These are phyloP conservation scores for Boeremia lycopersici DNA, from an alignment of 2,329 filamentous ascomycete species.

Conservation along the genomic window DNA sequence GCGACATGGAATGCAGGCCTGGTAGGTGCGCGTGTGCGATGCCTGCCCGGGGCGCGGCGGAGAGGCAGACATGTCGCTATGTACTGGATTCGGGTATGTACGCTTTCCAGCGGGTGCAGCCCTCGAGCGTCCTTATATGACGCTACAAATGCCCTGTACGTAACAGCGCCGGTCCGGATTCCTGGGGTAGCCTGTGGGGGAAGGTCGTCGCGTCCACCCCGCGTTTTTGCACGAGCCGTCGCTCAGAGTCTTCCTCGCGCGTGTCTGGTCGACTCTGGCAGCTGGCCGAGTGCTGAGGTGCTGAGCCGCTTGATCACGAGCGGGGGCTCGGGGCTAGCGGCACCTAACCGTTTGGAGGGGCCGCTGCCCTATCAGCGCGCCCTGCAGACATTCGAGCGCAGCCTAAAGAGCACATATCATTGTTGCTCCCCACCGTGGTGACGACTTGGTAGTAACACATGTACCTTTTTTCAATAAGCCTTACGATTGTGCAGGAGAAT, in stretches of 20 bases:
- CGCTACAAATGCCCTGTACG: constrained; percentile 5
- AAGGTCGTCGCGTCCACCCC: constrained; percentile 15
- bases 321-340: neutral
- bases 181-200: constrained; percentile 13
- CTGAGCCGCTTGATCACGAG: constrained; percentile 12
- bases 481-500: too few species aligned
- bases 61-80: constrained; percentile 10
- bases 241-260: neutral
- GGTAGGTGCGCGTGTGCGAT: constrained; percentile 19
- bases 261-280: constrained; percentile 3
- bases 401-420: too few species aligned
- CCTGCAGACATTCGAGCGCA: neutral
- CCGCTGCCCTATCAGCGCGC: neutral
- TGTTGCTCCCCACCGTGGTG: too few species aligned
- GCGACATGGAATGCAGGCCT: constrained; percentile 58
- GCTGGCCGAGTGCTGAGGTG: constrained; percentile 1
- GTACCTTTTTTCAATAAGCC: too few species aligned
- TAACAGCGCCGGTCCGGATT: neutral
- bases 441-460: too few species aligned
- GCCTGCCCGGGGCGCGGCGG: constrained; percentile 1
- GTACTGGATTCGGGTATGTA: constrained; percentile 6
- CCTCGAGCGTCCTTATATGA: constrained; percentile 7
- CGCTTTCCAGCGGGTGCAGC: constrained; percentile 19
- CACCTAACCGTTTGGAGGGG: neutral
- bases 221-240: constrained; percentile 4